Percentiles rank a stretch among this genome's conserved stretches.
Evolutionary conservation across 345 rosid genomes (phyloP).

Genomic region (Citrus sinensis): DNA sequence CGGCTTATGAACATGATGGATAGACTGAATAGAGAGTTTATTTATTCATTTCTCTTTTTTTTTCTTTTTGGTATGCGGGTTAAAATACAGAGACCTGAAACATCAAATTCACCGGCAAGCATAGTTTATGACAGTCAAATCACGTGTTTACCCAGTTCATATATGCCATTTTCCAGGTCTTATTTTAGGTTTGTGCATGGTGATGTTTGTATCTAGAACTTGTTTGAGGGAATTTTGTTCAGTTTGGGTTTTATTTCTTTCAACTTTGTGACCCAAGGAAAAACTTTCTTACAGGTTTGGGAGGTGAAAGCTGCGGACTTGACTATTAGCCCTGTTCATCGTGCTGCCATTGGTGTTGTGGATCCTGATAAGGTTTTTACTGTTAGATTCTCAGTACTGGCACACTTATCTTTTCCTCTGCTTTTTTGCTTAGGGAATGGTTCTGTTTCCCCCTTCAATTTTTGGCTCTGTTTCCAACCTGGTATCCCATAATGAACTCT

Average conservation of each 20-base stretch:
- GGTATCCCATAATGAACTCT: neutral
- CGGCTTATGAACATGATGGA: neutral
- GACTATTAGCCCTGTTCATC: constrained; percentile 89
- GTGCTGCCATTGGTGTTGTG: constrained; percentile 82
- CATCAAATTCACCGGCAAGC: neutral
- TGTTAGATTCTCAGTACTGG: neutral
- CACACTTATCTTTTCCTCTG: neutral
- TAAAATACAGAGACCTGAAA: neutral
- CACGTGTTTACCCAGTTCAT: neutral
- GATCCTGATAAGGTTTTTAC: constrained; percentile 72
- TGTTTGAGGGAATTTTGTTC: neutral
- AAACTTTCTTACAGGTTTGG: constrained; percentile 66
- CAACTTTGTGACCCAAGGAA: neutral
- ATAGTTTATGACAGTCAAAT: neutral
- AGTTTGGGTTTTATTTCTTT: neutral
- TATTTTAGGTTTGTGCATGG: neutral
- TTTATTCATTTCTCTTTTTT: too few relatives aligned
- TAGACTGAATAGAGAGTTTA: too few relatives aligned
- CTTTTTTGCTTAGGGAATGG: neutral
- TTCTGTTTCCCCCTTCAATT: neutral
- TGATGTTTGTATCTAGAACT: neutral
- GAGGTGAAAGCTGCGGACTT: constrained; percentile 98
- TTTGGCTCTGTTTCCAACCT: neutral
- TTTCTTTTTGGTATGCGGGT: neutral
- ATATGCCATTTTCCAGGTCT: neutral